Conservation (phyloP, 2,329 filamentous ascomycete genomes). For the Malbranchea zuffiana region DNA sequence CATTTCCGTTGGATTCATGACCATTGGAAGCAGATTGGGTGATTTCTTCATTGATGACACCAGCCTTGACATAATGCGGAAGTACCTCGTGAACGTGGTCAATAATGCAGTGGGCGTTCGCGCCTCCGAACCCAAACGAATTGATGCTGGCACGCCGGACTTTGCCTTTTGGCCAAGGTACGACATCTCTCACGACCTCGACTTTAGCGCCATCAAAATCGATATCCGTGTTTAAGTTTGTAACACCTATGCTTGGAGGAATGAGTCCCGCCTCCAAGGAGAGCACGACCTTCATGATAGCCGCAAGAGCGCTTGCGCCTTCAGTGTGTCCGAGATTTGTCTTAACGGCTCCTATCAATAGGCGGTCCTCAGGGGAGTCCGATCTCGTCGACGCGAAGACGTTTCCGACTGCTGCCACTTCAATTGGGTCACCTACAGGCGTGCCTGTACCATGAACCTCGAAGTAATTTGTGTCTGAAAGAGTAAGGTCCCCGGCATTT, state of each 20-base stretch:
- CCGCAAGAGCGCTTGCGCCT: conserved; percentile 21
- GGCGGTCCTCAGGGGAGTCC: conserved; percentile 8
- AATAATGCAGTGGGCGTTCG: conserved; percentile 13
- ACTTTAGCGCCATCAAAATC: conserved; percentile 10
- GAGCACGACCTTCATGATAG: conserved; percentile 21
- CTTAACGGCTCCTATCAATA: conserved; percentile 21
- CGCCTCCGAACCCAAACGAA: conserved; percentile 16
- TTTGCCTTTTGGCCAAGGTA: conserved; percentile 19
- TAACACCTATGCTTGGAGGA: conserved; percentile 17
- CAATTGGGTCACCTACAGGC: conserved; percentile 5
- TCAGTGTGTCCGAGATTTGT: conserved; percentile 24
- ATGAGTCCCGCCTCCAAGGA: conserved; percentile 22
- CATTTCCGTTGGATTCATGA: too few species aligned
- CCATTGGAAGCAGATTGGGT: too few species aligned
- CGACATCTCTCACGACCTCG: conserved; percentile 9
- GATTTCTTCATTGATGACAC: background rate
- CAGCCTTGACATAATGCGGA: conserved; percentile 2
- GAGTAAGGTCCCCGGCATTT: conserved; percentile 19
- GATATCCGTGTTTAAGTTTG: conserved; percentile 1
- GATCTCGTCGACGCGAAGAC: conserved; percentile 1
- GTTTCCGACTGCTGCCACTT: background rate
- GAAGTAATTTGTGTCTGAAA: conserved; percentile 6
- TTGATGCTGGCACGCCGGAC: conserved; percentile 15
- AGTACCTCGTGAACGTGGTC: conserved; percentile 6
- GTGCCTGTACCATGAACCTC: conserved; percentile 12